These are phyloP conservation scores for Tetracladium marchalianum DNA, from an alignment of 495 filamentous ascomycete genomes.

Conservation along the genomic window DNA sequence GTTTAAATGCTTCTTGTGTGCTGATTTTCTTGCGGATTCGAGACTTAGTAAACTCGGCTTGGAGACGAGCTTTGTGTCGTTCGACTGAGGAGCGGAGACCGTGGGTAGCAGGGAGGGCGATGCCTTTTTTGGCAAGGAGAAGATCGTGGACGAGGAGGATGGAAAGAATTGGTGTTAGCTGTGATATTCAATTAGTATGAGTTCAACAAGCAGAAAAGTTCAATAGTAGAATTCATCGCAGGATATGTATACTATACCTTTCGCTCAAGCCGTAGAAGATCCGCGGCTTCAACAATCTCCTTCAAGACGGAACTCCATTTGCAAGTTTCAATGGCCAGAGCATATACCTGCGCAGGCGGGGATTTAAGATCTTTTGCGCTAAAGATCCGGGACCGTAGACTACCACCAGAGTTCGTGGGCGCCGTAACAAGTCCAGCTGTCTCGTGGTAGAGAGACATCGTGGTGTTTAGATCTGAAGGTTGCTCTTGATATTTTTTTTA, in stretches of 20 bases:
- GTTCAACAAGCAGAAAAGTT: not conserved
- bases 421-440: slow-evolving; percentile 62
- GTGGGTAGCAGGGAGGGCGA: slow-evolving; percentile 67
- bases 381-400: slow-evolving; percentile 77
- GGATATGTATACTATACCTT: slow-evolving; percentile 49
- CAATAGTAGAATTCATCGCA: too few species aligned
- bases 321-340: slow-evolving; percentile 69
- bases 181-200: slow-evolving; percentile 9
- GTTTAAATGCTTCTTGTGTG: slow-evolving; percentile 52
- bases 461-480: not conserved
- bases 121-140: slow-evolving; percentile 67
- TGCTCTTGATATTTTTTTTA: too few species aligned
- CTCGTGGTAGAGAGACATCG: slow-evolving; percentile 95
- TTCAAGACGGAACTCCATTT: slow-evolving; percentile 85
- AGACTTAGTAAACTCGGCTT: slow-evolving; percentile 70
- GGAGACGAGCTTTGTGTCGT: slow-evolving; percentile 70
- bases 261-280: slow-evolving; percentile 60
- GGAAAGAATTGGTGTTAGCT: slow-evolving; percentile 75
- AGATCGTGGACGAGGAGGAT: slow-evolving; percentile 82
- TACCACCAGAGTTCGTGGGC: slow-evolving; percentile 51
- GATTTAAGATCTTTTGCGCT: slow-evolving; percentile 60
- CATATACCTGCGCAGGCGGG: slow-evolving; percentile 72
- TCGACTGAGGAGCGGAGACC: slow-evolving; percentile 64
- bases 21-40: slow-evolving; percentile 60
- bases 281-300: slow-evolving; percentile 71